A percentile compares a stretch with the other conserved stretches of the same genome.
phyloP scores from a whole-genome alignment of 2,329 filamentous ascomycete genomes.

The Tolypocladium tundrense region DNA sequence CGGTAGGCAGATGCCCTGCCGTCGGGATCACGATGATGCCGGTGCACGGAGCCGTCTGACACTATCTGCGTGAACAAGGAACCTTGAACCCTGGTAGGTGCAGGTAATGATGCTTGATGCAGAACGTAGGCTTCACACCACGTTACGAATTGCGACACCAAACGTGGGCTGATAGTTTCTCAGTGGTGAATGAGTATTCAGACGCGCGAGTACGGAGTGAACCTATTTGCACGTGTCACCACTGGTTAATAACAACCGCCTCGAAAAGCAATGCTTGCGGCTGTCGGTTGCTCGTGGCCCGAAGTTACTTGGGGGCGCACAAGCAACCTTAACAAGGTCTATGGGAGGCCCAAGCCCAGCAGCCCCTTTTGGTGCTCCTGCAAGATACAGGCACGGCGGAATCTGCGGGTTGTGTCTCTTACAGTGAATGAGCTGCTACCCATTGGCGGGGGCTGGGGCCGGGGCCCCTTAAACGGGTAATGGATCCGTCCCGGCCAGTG shows the following conservation, averaged over 20 bases:
- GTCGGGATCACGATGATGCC: too few relatives aligned
- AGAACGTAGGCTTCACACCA: background rate
- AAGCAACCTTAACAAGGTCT: background rate
- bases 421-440: background rate
- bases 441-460: background rate
- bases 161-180: background rate
- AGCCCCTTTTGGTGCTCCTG: background rate
- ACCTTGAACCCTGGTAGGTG: background rate
- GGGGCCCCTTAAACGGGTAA: background rate
- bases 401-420: background rate
- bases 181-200: background rate
- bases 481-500: background rate
- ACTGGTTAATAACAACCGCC: background rate
- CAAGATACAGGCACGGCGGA: background rate
- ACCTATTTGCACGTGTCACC: background rate
- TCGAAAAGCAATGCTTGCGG: background rate
- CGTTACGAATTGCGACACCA: background rate
- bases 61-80: background rate
- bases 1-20: too few relatives aligned
- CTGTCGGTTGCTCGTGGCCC: background rate
- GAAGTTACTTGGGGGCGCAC: background rate
- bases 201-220: background rate
- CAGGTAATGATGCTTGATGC: too few relatives aligned
- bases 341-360: background rate
- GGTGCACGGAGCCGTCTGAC: background rate